Evolutionary conservation across 768 basidiomycete species (phyloP), one percentile per base, ranked within the genome.

Genomic region (Boletus eberwhitei): DNA sequence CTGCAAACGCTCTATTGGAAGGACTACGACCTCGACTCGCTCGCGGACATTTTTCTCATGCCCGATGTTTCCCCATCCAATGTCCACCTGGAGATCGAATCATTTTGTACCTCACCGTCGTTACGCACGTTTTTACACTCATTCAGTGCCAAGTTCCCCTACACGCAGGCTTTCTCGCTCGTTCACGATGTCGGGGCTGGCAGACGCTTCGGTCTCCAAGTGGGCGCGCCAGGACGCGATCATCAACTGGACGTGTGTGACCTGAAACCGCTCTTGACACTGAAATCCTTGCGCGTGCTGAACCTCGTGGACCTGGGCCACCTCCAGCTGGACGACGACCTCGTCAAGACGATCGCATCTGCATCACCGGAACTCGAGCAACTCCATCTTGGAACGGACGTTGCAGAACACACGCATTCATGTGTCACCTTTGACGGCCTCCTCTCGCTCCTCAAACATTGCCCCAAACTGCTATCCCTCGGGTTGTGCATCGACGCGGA

Each of bases 1-100:
- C 5, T 65, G 46, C 50, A 46, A 29, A 64, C 59, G 3, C 57
- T 66, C 8, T 19, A 38, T 44, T 65, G 64, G 64, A 65, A 66
- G 16, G 64, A 65, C 22, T 66, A 65, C 36, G 14, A 44, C 39
- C 41, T 65, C 12, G 19, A 51, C 14, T 34, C 34, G 11, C 62
- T 66, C 5, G 17, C 35, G n/a, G 64, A 66, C 19, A 54, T 65
- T 6, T 54, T 64, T 35, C 47, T 64, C 39, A 41, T 65, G 44
- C 64, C 65, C 0, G 44, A 52, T 13, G 7, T 59, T 8, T 59
- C 59, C 3, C 62, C 48, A 2, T 26, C 50, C 5, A 43, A 29
- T n/a, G 5, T 66, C 24, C 52, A 52, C 37, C 41, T 66, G 17
- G 64, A 64, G 47, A 59, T 64, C 39, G 64, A 65, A 45, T 48